Evolutionary conservation across 176 grass and related monocot genomes (phyloP), one percentile per base, ranked within the genome.

Genomic region (Rhynchospora tenuis): DNA sequence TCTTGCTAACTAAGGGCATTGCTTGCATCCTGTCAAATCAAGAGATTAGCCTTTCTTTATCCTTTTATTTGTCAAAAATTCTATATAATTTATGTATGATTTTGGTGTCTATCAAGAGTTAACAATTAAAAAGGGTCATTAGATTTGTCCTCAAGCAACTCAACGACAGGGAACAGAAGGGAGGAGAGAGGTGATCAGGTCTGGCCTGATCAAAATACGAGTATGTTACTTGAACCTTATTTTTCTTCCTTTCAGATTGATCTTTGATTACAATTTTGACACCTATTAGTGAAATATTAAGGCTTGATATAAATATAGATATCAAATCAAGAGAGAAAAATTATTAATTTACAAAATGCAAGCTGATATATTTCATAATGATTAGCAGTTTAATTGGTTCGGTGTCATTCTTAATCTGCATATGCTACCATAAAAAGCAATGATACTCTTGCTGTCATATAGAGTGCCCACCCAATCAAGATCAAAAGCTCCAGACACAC

Each of bases 161-260:
- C n/a, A n/a, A n/a, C n/a, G n/a, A n/a, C n/a, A n/a, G n/a, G n/a
- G n/a, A n/a, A n/a, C n/a, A n/a, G n/a, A n/a, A n/a, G 94, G 94
- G 87, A 89, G 59, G 94, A 91, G 61, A 90, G 91, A 79, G 91
- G 90, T 16, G 79, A 94, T 46, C 94, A 97, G 81, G 84, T 90
- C 68, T 97, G 91, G 94, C 94, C 94, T 38, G 94, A 97, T 90
- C 94, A 94, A 90, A 94, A 87, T 84, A 92, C 86, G 67, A 97
- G 94, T 94, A 84, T 80, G 88, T 64, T 42, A 38, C 15, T 67
- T 54, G 52, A 86, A 65, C 72, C 46, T 14, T 51, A 76, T 27
- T 54, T 76, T 28, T 54, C 12, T 55, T 76, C 23, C 13, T 10
- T 55, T 54, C 27, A 28, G 20, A 15, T 54, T 76, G 47, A 76